phyloP scores from a whole-genome alignment of 371 early-diverging fungal species.

The Capillidium rhysosporum region DNA sequence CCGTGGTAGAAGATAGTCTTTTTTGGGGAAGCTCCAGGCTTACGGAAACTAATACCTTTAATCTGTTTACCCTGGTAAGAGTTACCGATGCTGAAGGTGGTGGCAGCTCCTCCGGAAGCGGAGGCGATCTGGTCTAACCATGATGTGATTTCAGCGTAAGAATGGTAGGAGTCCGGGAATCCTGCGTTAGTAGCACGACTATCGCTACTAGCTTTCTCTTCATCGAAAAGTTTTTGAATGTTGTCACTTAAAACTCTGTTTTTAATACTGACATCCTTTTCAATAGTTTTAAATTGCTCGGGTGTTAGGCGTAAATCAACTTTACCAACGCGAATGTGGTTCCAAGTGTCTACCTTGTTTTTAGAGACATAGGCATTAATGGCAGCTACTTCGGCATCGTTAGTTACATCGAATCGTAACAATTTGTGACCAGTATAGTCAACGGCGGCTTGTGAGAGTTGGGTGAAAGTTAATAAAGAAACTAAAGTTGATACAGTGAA shows the following conservation, averaged over 20 bases:
- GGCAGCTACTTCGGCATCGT: neutral
- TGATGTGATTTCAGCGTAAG: neutral
- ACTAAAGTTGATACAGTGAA: no score
- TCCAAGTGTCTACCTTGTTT: constrained; percentile 3
- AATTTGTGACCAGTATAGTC: constrained; percentile 1
- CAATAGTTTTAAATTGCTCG: constrained; percentile 13
- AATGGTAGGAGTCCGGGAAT: constrained; percentile 7
- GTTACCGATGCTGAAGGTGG: constrained; percentile 14
- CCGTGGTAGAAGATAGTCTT: constrained; percentile 12
- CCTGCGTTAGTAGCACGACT: neutral
- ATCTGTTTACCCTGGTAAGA: constrained; percentile 20
- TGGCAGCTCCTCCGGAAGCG: neutral
- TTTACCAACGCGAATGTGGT: neutral
- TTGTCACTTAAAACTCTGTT: neutral
- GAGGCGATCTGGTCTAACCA: neutral
- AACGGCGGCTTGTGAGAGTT: neutral
- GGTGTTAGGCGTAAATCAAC: constrained; percentile 11
- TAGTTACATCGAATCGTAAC: constrained; percentile 1
- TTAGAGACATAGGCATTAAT: neutral
- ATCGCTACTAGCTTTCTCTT: neutral
- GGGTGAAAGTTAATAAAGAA: no score
- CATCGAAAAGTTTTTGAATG: constrained; percentile 1
- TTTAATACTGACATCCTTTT: constrained; percentile 8
- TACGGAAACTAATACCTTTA: constrained; percentile 16
- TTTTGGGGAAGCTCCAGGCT: constrained; percentile 9